These are phyloP conservation scores for Kitagawia praeruptora DNA, from an alignment of 129 eudicot genomes.

Conservation along the genomic window DNA sequence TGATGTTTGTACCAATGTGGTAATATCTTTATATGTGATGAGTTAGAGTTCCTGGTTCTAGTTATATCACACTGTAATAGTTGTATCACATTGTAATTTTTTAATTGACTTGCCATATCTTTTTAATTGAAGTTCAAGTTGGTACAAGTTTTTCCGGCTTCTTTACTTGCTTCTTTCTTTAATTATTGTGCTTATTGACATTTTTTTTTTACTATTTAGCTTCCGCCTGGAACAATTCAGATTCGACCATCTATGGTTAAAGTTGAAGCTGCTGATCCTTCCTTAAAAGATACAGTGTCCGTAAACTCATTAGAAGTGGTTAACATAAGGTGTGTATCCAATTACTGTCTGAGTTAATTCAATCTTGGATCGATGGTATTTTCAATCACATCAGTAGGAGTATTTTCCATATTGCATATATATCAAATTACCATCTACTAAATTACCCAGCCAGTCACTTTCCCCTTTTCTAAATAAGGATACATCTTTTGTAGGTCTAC, in stretches of 20 bases:
- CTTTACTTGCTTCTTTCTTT: background rate
- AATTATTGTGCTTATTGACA: constrained; percentile 2
- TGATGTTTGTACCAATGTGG: background rate
- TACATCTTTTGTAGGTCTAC: background rate
- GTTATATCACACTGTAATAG: background rate
- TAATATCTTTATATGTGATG: background rate
- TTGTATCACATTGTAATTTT: background rate
- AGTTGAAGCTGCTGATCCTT: constrained; percentile 45
- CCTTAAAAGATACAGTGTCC: constrained; percentile 18
- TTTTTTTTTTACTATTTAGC: constrained; percentile 25
- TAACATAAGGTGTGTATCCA: constrained; percentile 39
- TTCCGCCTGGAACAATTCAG: constrained; percentile 44
- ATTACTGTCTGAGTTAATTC: background rate
- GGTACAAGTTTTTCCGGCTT: constrained; percentile 1
- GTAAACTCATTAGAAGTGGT: constrained; percentile 64
- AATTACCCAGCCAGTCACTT: background rate
- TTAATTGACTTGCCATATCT: background rate
- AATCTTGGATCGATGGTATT: background rate
- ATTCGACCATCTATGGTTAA: constrained; percentile 79
- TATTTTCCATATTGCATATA: background rate
- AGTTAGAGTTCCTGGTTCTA: no score
- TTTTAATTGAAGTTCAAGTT: background rate
- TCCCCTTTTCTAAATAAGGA: background rate
- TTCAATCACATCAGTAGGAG: background rate
- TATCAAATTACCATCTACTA: background rate